These are phyloP conservation scores for Basidiobolus meristosporus DNA, from an alignment of 371 early-diverging fungal species.

Conservation along the genomic window DNA sequence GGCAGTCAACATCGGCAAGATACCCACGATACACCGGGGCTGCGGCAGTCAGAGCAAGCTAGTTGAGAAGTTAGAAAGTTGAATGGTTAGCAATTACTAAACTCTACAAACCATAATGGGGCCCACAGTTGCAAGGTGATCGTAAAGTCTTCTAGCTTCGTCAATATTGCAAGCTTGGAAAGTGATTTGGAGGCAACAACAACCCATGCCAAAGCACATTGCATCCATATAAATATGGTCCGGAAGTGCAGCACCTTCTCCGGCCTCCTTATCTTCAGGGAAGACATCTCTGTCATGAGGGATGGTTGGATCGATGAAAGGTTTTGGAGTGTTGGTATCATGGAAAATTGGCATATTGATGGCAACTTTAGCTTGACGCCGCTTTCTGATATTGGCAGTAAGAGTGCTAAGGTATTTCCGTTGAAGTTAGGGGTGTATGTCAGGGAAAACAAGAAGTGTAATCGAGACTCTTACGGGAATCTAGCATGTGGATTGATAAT, in stretches of 20 bases:
- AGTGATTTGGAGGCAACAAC: slow-evolving; percentile 96
- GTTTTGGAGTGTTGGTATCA: slow-evolving; percentile 69
- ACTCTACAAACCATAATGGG: slow-evolving; percentile 60
- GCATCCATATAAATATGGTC: slow-evolving; percentile 97
- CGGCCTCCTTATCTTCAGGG: slow-evolving; percentile 38
- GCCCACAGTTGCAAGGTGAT: slow-evolving; percentile 83
- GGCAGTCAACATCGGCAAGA: slow-evolving; percentile 89
- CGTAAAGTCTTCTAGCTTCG: slow-evolving; percentile 88
- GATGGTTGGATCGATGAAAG: slow-evolving; percentile 78
- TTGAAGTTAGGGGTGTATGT: background rate
- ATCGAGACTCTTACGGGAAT: slow-evolving; percentile 47
- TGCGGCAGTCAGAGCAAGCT: slow-evolving; percentile 84
- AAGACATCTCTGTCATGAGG: slow-evolving; percentile 34
- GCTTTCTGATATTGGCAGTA: slow-evolving; percentile 82
- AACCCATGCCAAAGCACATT: slow-evolving; percentile 99
- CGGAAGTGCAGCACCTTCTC: slow-evolving; percentile 53
- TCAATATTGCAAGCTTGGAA: slow-evolving; percentile 94
- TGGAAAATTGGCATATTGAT: slow-evolving; percentile 75
- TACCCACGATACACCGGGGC: slow-evolving; percentile 91
- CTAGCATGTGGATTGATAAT: slow-evolving; percentile 90
- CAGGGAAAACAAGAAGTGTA: background rate
- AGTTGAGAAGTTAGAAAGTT: slow-evolving; percentile 1
- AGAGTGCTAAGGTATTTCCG: slow-evolving; percentile 39
- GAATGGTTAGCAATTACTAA: background rate
- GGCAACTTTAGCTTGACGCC: slow-evolving; percentile 82